Conservation (phyloP, 2,329 filamentous ascomycete species). For the Neofusicoccum sp. region DNA sequence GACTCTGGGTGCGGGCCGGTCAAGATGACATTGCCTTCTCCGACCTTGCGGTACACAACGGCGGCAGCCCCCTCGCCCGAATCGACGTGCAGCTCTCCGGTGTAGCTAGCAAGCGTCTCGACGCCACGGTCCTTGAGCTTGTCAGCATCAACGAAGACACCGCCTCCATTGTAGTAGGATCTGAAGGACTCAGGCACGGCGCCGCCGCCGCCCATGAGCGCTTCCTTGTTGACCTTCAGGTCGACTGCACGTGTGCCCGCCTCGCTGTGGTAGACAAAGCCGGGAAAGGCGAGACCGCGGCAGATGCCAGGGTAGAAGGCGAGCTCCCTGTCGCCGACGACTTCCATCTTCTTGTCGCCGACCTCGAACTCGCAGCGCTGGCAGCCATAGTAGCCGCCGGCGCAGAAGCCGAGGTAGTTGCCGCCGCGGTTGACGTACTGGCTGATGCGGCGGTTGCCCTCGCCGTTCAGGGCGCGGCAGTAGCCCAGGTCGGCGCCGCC, state of each 20-base stretch:
- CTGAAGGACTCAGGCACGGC: conserved; percentile 64
- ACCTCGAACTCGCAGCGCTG: conserved; percentile 88
- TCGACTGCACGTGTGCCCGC: conserved; percentile 74
- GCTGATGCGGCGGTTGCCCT: conserved; percentile 80
- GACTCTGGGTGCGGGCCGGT: conserved; percentile 94
- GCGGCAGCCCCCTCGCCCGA: conserved; percentile 74
- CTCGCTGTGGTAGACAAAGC: conserved; percentile 90
- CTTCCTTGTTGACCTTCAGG: conserved; percentile 64
- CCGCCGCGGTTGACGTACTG: conserved; percentile 87
- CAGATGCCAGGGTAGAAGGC: conserved; percentile 86
- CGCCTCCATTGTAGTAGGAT: conserved; percentile 93
- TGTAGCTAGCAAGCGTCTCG: conserved; percentile 81
- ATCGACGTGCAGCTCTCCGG: conserved; percentile 73
- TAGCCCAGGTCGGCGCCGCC: conserved; percentile 95
- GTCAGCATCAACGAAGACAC: conserved; percentile 82
- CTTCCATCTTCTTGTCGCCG: conserved; percentile 77
- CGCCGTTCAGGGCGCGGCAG: conserved; percentile 82
- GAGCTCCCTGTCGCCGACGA: conserved; percentile 82
- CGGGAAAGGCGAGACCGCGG: conserved; percentile 82
- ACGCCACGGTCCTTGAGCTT: conserved; percentile 65
- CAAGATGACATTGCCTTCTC: conserved; percentile 76
- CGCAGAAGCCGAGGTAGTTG: conserved; percentile 87
- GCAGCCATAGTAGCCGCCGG: conserved; percentile 89
- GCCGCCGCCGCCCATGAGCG: conserved; percentile 53
- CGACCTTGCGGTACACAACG: conserved; percentile 79